These are phyloP conservation scores for Hypomontagnella submonticulosa DNA, from an alignment of 495 filamentous ascomycete genomes.

Conservation along the genomic window DNA sequence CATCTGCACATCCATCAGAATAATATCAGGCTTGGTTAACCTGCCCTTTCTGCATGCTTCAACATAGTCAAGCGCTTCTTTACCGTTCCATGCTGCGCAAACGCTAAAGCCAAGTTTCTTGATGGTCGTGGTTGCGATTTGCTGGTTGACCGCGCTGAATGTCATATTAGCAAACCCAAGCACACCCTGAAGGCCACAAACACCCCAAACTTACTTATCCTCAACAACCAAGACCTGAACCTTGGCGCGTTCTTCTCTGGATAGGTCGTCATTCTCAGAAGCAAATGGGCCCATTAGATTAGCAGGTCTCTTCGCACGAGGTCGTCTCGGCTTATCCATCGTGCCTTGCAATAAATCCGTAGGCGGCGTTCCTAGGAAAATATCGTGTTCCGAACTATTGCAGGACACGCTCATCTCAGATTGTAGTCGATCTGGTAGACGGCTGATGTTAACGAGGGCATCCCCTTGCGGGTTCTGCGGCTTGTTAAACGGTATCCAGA, in stretches of 20 bases:
- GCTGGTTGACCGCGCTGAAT: conserved; percentile 72
- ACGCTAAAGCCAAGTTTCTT: conserved; percentile 79
- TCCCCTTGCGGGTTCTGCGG: conserved; percentile 49
- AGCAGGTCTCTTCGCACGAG: conserved; percentile 46
- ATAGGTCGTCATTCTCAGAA: conserved; percentile 51
- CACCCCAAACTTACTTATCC: conserved; percentile 67
- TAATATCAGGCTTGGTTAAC: conserved; percentile 72
- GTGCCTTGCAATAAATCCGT: conserved; percentile 36
- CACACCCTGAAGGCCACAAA: conserved; percentile 6
- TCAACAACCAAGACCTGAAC: conserved; percentile 78
- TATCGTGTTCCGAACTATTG: conserved; percentile 63
- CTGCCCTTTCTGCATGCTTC: conserved; percentile 48
- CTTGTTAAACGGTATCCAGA: conserved; percentile 76
- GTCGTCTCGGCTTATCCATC: conserved; percentile 46
- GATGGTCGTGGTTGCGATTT: conserved; percentile 79
- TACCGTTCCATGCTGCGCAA: conserved; percentile 77
- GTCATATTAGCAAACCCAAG: conserved; percentile 39
- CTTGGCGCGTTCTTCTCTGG: conserved; percentile 60
- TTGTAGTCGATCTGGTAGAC: conserved; percentile 69
- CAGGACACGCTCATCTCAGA: conserved; percentile 71
- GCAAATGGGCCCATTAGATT: conserved; percentile 44
- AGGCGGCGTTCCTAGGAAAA: conserved; percentile 47
- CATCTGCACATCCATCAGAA: conserved; percentile 91
- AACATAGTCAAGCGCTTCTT: conserved; percentile 78
- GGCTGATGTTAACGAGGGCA: conserved; percentile 60